A percentile compares a stretch with the other conserved stretches of the same genome.
Evolutionary conservation across 345 rosid species (phyloP).

Genomic region (Conringia planisiliqua): DNA sequence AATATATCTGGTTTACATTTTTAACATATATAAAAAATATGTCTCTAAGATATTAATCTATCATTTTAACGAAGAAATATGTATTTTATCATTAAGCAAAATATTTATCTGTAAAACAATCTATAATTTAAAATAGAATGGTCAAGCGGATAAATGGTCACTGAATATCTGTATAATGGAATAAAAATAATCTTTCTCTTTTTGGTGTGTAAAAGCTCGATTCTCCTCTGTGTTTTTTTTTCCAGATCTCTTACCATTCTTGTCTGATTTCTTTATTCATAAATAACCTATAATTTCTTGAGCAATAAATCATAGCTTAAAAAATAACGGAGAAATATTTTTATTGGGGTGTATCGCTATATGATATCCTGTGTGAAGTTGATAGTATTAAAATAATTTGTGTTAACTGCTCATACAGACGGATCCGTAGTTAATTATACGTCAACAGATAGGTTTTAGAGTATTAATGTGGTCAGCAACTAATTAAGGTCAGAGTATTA

Average conservation of each 20-base stretch:
- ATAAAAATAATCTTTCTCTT: not conserved
- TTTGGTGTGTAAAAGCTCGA: not conserved
- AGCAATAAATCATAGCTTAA: not conserved
- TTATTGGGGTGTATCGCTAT: not conserved
- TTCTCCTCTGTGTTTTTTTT: not conserved
- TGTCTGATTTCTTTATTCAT: not conserved
- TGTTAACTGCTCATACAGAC: not conserved
- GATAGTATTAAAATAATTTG: not conserved
- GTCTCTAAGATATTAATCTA: not conserved
- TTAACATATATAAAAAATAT: not conserved
- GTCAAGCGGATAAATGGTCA: too few relatives aligned
- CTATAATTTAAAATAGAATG: too few relatives aligned
- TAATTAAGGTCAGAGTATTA: too few relatives aligned
- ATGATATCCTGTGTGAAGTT: not conserved
- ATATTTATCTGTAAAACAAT: not conserved
- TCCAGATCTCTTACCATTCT: not conserved
- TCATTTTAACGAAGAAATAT: not conserved
- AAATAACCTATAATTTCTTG: not conserved
- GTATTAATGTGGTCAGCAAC: constrained; percentile 1
- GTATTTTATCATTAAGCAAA: not conserved
- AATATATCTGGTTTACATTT: not conserved
- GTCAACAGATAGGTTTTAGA: not conserved
- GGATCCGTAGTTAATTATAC: not conserved
- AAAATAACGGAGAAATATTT: not conserved
- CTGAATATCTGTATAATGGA: not conserved